phyloP scores from a whole-genome alignment of 2,329 filamentous ascomycete genomes.

The Lecanoromycetidae sp. region DNA sequence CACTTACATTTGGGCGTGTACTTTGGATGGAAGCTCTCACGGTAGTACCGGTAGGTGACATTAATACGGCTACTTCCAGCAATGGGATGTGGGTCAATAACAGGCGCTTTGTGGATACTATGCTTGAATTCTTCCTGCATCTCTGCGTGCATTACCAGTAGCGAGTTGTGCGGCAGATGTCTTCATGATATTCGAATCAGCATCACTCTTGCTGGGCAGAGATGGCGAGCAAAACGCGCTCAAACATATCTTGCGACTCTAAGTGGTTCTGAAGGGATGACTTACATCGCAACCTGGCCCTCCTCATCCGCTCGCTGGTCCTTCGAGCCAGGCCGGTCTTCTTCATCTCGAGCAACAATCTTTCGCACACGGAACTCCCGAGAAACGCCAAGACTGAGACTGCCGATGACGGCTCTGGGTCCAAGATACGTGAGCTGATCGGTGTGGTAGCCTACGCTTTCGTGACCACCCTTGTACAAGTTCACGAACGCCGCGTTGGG shows the following conservation, averaged over 20 bases:
- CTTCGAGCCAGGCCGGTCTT: slow-evolving; percentile 37
- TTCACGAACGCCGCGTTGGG: slow-evolving; percentile 93
- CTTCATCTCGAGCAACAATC: slow-evolving; percentile 50
- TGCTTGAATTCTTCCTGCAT: slow-evolving; percentile 94
- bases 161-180: slow-evolving; percentile 84
- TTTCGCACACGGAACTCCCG: slow-evolving; percentile 80
- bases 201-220: no score
- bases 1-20: slow-evolving; percentile 71
- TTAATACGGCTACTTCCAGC: slow-evolving; percentile 75
- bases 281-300: slow-evolving; percentile 87
- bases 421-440: slow-evolving; percentile 91
- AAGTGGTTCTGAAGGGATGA: no score
- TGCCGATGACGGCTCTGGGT: slow-evolving; percentile 77
- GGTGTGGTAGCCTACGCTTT: slow-evolving; percentile 76
- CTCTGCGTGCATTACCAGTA: slow-evolving; percentile 91
- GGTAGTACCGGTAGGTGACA: slow-evolving; percentile 85
- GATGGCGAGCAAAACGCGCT: no score
- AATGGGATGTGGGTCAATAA: slow-evolving; percentile 74
- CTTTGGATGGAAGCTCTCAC: slow-evolving; percentile 59
- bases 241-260: no score
- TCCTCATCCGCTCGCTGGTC: slow-evolving; percentile 37
- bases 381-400: slow-evolving; percentile 80
- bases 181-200: slow-evolving; percentile 73
- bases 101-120: slow-evolving; percentile 58
- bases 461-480: slow-evolving; percentile 69